A percentile compares a stretch with the other conserved stretches of the same genome.
phyloP scores from a whole-genome alignment of 2,329 filamentous ascomycete species.

The Alternaria solani region DNA sequence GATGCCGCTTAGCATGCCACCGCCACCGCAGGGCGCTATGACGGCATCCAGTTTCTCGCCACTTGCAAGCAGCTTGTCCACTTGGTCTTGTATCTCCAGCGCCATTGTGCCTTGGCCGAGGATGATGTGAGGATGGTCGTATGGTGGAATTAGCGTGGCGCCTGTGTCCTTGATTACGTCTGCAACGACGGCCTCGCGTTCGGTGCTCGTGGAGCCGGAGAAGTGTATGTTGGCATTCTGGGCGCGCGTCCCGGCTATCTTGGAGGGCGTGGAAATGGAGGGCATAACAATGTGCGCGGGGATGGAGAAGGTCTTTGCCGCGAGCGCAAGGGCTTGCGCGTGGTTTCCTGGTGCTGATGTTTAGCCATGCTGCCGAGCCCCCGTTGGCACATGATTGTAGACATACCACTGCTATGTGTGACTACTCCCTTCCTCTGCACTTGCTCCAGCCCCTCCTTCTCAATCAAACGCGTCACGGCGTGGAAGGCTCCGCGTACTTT shows the following conservation, averaged over 20 bases:
- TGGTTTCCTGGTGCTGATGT: slow-evolving; percentile 75
- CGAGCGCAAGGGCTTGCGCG: slow-evolving; percentile 88
- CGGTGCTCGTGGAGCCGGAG: slow-evolving; percentile 78
- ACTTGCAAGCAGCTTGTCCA: slow-evolving; percentile 59
- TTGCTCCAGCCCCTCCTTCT: slow-evolving; percentile 57
- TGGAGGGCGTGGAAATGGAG: slow-evolving; percentile 79
- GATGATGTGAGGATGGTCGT: slow-evolving; percentile 91
- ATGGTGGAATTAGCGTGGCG: slow-evolving; percentile 84
- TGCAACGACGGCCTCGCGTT: slow-evolving; percentile 80
- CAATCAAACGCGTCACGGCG: slow-evolving; percentile 75
- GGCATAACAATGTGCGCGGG: slow-evolving; percentile 94
- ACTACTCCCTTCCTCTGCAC: slow-evolving; percentile 73
- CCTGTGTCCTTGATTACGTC: slow-evolving; percentile 74
- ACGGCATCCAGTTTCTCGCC: slow-evolving; percentile 59
- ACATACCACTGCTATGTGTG: slow-evolving; percentile 84
- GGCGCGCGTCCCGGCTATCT: slow-evolving; percentile 81
- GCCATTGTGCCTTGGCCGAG: slow-evolving; percentile 92
- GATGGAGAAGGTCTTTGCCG: slow-evolving; percentile 75
- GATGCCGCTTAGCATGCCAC: slow-evolving; percentile 84
- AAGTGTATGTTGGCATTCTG: slow-evolving; percentile 84
- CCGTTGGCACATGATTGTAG: neutral
- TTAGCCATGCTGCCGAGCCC: neutral
- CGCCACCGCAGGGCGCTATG: slow-evolving; percentile 85
- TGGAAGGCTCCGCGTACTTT: slow-evolving; percentile 93
- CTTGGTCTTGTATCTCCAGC: slow-evolving; percentile 82